Percentiles rank a stretch among this genome's conserved stretches.
These are phyloP conservation scores for Phytophthora constricta DNA, from an alignment of 352 stramenopile species.

Conservation along the genomic window DNA sequence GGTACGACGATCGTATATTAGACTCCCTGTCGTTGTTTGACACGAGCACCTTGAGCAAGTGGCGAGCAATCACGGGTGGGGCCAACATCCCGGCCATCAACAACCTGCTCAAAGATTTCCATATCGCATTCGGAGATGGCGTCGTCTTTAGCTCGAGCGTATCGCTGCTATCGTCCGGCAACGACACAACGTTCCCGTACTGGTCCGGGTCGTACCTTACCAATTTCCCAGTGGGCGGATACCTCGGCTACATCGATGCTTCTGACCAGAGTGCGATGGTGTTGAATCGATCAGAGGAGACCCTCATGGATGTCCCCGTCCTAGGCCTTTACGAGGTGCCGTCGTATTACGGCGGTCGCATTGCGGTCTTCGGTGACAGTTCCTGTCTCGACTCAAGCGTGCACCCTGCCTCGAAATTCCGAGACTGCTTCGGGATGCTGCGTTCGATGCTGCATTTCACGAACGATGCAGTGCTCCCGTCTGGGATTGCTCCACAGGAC, in stretches of 20 bases:
- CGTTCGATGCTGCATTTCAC: conserved; percentile 62
- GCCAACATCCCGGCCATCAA: conserved; percentile 84
- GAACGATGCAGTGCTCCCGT: conserved; percentile 48
- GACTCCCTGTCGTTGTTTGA: conserved; percentile 80
- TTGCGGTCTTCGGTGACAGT: conserved; percentile 79
- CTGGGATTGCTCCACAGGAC: conserved; percentile 9
- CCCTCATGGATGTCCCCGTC: conserved; percentile 50
- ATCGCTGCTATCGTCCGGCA: conserved; percentile 43
- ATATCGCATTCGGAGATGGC: conserved; percentile 68
- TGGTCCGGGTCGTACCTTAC: conserved; percentile 71
- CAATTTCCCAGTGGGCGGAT: conserved; percentile 71
- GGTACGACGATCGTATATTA: conserved; percentile 72
- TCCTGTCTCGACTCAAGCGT: conserved; percentile 76
- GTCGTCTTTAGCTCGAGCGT: conserved; percentile 61
- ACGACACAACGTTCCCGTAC: conserved; percentile 54
- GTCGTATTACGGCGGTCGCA: conserved; percentile 62
- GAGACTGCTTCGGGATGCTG: conserved; percentile 73
- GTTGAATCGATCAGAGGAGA: conserved; percentile 56
- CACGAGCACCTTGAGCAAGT: conserved; percentile 84
- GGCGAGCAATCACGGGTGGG: conserved; percentile 77
- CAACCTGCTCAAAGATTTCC: conserved; percentile 62
- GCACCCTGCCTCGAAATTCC: conserved; percentile 48
- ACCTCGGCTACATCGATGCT: conserved; percentile 63
- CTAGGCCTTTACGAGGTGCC: conserved; percentile 76
- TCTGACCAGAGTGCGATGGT: conserved; percentile 57